Conservation (phyloP, 768 basidiomycete species). For the Boletus rubroflammeus region DNA sequence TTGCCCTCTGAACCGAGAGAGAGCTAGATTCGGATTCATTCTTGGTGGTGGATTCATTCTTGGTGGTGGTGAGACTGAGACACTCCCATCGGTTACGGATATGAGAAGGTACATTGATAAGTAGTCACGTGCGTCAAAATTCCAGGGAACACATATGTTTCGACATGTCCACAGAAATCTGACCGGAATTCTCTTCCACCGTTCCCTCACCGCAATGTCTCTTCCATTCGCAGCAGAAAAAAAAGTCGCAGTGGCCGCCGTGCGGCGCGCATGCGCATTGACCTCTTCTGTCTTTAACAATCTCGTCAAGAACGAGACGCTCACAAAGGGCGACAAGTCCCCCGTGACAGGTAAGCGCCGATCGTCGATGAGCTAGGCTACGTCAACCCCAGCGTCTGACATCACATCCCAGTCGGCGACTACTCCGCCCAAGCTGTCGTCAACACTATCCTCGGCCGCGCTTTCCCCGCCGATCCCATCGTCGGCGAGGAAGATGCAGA, state of each 20-base stretch:
- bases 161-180: conserved; percentile 14
- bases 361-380: not conserved
- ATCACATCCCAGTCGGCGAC: conserved; percentile 67
- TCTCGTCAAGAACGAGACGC: conserved; percentile 79
- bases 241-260: conserved; percentile 80
- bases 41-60: too few species aligned
- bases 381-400: not conserved
- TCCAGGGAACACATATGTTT: not conserved
- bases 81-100: not conserved
- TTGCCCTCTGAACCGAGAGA: not conserved
- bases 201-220: conserved; percentile 42
- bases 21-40: not conserved
- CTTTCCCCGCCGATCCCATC: conserved; percentile 84
- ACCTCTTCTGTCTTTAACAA: conserved; percentile 85
- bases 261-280: conserved; percentile 78
- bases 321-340: conserved; percentile 88
- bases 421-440: conserved; percentile 92
- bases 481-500: conserved; percentile 94
- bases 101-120: not conserved
- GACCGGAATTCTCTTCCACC: not conserved
- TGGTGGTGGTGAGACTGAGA: too few species aligned
- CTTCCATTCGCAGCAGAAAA: conserved; percentile 62
- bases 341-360: conserved; percentile 72
- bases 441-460: conserved; percentile 66
- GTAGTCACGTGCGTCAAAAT: conserved; percentile 4